Evolutionary conservation across 495 filamentous ascomycete genomes (phyloP).

Genomic region (Choiromyces venosus): DNA sequence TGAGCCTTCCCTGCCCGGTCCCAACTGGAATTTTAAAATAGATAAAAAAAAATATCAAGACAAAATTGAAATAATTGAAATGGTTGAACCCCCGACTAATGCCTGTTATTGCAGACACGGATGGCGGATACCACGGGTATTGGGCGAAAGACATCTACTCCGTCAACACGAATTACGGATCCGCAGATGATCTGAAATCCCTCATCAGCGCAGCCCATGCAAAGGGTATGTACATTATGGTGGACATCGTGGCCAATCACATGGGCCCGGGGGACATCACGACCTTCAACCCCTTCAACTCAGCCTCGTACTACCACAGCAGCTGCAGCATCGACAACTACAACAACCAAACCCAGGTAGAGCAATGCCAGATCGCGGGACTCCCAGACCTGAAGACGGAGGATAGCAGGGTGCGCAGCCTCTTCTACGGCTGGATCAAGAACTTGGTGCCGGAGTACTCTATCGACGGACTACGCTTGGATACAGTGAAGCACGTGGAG

Average conservation of each 20-base stretch:
- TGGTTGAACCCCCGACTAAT: background rate
- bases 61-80: too few relatives aligned
- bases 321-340: slow-evolving; percentile 62
- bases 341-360: slow-evolving; percentile 46
- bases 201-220: slow-evolving; percentile 57
- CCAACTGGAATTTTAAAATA: too few relatives aligned
- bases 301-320: slow-evolving; percentile 59
- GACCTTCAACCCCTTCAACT: slow-evolving; percentile 61
- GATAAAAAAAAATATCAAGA: too few relatives aligned
- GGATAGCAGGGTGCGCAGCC: slow-evolving; percentile 50
- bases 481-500: slow-evolving; percentile 68
- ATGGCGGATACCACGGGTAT: slow-evolving; percentile 62
- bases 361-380: slow-evolving; percentile 42
- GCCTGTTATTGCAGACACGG: slow-evolving; percentile 24
- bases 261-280: slow-evolving; percentile 64
- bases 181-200: slow-evolving; percentile 57
- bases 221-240: slow-evolving; percentile 69
- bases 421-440: slow-evolving; percentile 63
- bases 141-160: slow-evolving; percentile 65
- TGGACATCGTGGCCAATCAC: slow-evolving; percentile 75
- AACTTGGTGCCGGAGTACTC: slow-evolving; percentile 61
- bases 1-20: too few relatives aligned
- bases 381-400: slow-evolving; percentile 69
- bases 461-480: slow-evolving; percentile 73
- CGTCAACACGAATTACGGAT: slow-evolving; percentile 63